A percentile compares a stretch with the other conserved stretches of the same genome.
Conservation (phyloP, 345 rosid genomes). For the Eucalyptus guilfoylei region DNA sequence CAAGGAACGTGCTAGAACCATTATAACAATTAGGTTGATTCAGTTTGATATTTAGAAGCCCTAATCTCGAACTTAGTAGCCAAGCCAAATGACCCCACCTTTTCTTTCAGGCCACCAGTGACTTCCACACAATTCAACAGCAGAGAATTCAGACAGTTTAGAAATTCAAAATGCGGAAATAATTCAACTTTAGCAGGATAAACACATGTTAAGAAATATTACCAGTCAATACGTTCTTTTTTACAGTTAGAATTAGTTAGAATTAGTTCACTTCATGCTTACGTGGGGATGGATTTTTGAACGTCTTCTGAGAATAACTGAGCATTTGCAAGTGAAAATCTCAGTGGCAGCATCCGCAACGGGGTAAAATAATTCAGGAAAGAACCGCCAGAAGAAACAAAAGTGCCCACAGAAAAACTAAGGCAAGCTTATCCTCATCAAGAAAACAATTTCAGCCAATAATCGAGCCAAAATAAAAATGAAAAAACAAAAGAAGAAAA, state of each 20-base stretch:
- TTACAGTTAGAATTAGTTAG: background rate
- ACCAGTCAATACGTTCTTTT: fast-evolving
- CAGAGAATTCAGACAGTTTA: background rate
- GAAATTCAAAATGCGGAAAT: background rate
- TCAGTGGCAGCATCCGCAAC: background rate
- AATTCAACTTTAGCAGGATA: background rate
- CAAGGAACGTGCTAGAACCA: background rate
- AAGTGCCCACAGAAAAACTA: background rate
- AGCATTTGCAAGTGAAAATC: background rate
- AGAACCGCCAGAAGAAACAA: background rate
- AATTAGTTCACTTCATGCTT: background rate
- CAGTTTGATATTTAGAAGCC: background rate
- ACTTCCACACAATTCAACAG: background rate
- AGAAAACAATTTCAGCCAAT: background rate
- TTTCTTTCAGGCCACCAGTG: background rate
- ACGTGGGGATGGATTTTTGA: background rate
- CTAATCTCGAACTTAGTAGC: background rate
- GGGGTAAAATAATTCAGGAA: background rate
- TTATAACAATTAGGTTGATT: background rate
- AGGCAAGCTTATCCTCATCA: background rate
- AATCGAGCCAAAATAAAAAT: background rate
- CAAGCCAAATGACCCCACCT: background rate
- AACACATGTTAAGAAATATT: background rate
- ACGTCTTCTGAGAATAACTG: background rate
- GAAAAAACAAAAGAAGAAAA: background rate